Evolutionary conservation across 768 basidiomycete species (phyloP).

Genomic region (Trametes cinnabarina): DNA sequence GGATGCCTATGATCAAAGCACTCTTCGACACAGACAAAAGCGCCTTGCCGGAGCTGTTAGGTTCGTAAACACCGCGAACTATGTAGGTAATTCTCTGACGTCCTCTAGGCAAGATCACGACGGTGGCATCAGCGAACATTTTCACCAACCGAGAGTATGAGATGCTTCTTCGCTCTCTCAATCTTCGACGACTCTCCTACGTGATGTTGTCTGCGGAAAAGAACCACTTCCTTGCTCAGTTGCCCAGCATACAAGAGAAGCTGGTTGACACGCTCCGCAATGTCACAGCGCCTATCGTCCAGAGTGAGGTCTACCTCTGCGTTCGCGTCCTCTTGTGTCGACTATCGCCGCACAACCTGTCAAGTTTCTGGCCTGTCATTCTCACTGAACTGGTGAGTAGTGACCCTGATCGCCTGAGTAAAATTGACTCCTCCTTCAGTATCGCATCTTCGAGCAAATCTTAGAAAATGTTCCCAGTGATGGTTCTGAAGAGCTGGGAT

Average conservation of each 20-base stretch:
- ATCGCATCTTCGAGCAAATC: constrained; percentile 85
- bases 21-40: constrained; percentile 87
- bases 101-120: constrained; percentile 66
- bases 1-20: constrained; percentile 76
- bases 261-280: constrained; percentile 89
- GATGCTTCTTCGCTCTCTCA: constrained; percentile 81
- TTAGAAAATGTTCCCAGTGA: constrained; percentile 71
- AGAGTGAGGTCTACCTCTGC: constrained; percentile 93
- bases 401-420: background rate
- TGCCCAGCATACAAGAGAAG: constrained; percentile 96
- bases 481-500: constrained; percentile 78
- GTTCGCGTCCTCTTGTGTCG: constrained; percentile 89
- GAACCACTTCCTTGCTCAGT: constrained; percentile 85
- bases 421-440: constrained; percentile 42
- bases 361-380: constrained; percentile 96
- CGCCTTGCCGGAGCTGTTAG: constrained; percentile 77
- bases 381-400: constrained; percentile 77
- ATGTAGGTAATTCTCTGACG: constrained; percentile 6
- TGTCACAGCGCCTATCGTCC: constrained; percentile 76
- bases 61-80: constrained; percentile 41
- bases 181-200: constrained; percentile 84
- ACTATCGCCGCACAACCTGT: constrained; percentile 84
- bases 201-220: constrained; percentile 84
- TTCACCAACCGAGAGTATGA: constrained; percentile 96
- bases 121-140: constrained; percentile 89